A percentile compares a stretch with the other conserved stretches of the same genome.
phyloP scores from a whole-genome alignment of 2,329 filamentous ascomycete genomes.

The Apiospora sp. region DNA sequence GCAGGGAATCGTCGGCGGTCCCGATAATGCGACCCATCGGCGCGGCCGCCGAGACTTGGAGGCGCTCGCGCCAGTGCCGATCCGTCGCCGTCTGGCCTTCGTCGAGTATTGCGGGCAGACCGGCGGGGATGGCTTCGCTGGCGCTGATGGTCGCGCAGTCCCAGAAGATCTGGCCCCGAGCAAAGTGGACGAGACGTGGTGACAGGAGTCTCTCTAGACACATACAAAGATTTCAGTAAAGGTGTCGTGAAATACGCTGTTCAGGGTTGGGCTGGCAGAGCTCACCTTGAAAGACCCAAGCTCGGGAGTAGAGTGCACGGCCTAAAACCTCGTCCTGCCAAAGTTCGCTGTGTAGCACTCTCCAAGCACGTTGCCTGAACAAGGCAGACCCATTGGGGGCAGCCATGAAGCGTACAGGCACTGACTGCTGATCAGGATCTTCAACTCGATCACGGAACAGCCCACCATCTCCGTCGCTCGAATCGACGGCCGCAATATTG shows the following conservation, averaged over 20 bases:
- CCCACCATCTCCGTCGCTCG: too few relatives aligned
- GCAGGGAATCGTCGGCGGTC: constrained; percentile 25
- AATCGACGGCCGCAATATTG: too few relatives aligned
- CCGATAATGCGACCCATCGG: constrained; percentile 23
- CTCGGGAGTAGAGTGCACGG: constrained; percentile 30
- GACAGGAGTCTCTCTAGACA: constrained; percentile 28
- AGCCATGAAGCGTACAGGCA: too few relatives aligned
- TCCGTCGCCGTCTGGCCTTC: constrained; percentile 24
- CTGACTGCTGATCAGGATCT: too few relatives aligned
- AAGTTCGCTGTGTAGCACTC: constrained; percentile 16
- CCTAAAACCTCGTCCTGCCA: constrained; percentile 26
- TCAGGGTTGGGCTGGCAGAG: too few relatives aligned
- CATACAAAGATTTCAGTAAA: too few relatives aligned
- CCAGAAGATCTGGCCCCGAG: constrained; percentile 33
- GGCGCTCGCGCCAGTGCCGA: constrained; percentile 30
- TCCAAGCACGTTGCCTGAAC: constrained; percentile 4
- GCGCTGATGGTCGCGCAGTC: constrained; percentile 35
- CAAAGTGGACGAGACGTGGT: constrained; percentile 35
- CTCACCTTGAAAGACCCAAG: constrained; percentile 34
- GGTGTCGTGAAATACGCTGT: too few relatives aligned
- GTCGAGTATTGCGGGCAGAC: constrained; percentile 31
- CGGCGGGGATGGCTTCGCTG: constrained; percentile 31
- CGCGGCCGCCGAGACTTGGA: neutral
- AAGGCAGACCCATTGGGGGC: too few relatives aligned
- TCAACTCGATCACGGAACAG: too few relatives aligned